Conservation (phyloP, 2,329 filamentous ascomycete genomes). For the Dothideomycetes sp. region DNA sequence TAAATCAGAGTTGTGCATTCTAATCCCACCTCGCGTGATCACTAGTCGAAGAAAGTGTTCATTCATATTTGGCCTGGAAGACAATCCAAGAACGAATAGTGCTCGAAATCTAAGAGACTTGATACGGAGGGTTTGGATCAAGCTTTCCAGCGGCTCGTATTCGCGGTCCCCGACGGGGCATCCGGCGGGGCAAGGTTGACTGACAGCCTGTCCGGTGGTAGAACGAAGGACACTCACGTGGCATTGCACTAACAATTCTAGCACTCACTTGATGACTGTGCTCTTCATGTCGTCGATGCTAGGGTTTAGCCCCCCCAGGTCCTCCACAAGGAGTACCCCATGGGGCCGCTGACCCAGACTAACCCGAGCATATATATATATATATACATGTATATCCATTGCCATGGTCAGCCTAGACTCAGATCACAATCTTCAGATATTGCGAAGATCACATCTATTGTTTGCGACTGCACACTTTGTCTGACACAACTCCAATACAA, state of each 20-base stretch:
- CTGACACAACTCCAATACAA: no score
- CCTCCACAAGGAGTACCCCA: background rate
- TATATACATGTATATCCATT: no score
- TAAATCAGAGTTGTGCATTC: no score
- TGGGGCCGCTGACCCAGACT: background rate
- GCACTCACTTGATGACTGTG: no score
- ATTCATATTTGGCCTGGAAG: no score
- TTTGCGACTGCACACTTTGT: background rate
- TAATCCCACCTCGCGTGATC: no score
- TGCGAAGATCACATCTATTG: background rate
- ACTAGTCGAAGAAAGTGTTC: no score
- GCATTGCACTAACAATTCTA: background rate
- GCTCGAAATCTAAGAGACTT: no score
- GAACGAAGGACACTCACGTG: background rate
- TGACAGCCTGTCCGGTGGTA: background rate
- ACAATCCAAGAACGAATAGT: no score
- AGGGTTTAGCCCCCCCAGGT: background rate
- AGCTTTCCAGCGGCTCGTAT: no score
- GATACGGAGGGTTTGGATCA: no score
- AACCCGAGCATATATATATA: background rate
- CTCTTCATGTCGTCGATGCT: no score
- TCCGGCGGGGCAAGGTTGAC: background rate
- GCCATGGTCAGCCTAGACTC: conserved; percentile 1
- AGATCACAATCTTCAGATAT: background rate
- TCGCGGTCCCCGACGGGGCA: background rate